These are phyloP conservation scores for Metschnikowia aberdeeniae DNA, from an alignment of 805 yeast species.

Conservation along the genomic window DNA sequence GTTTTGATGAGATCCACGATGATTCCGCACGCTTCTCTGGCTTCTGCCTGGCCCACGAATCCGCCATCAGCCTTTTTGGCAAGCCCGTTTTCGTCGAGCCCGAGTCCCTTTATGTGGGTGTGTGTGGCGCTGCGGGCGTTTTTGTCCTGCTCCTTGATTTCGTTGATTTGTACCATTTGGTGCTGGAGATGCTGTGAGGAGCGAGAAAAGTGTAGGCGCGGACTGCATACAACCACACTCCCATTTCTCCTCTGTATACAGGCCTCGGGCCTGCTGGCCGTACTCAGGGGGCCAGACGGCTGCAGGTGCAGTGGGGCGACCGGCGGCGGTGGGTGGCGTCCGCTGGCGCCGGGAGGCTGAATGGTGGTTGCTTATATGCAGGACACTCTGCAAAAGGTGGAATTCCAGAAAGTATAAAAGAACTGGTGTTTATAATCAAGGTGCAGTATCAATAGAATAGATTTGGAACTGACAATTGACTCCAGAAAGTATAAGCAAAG, in stretches of 20 bases:
- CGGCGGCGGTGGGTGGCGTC: no score
- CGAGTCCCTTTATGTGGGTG: slow-evolving; percentile 93
- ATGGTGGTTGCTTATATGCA: no score
- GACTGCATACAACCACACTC: background rate
- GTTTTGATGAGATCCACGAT: slow-evolving; percentile 90
- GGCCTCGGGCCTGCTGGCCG: no score
- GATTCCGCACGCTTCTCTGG: slow-evolving; percentile 92
- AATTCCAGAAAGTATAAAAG: no score
- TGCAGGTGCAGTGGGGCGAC: no score
- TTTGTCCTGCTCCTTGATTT: slow-evolving; percentile 58
- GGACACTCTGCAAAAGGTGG: no score
- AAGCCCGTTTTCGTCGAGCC: slow-evolving; percentile 82
- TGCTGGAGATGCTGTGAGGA: background rate
- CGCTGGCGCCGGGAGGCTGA: no score
- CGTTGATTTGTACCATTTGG: slow-evolving; percentile 71
- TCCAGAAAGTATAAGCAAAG: no score
- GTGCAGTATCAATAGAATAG: no score
- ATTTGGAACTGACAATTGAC: no score
- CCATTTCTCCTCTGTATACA: background rate
- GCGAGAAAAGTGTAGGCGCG: background rate
- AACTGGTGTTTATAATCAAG: no score
- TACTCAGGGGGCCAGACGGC: no score
- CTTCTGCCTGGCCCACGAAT: slow-evolving; percentile 70
- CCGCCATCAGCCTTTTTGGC: slow-evolving; percentile 89
- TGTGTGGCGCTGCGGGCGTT: slow-evolving; percentile 88